Evolutionary conservation across 2,329 filamentous ascomycete genomes (phyloP).

Genomic region (Phyllosticta capitalensis): DNA sequence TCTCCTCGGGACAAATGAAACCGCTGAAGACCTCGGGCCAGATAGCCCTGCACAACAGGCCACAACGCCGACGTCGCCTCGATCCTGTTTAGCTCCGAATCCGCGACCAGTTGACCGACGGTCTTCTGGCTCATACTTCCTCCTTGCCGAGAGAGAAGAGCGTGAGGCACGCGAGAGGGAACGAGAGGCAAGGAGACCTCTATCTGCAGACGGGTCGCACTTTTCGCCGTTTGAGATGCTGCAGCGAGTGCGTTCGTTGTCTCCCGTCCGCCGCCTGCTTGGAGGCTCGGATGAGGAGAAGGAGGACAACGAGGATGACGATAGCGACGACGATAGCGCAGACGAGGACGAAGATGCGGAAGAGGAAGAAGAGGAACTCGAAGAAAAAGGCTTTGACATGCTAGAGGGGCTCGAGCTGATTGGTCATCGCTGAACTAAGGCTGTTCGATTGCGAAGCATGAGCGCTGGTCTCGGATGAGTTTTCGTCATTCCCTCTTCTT

Average conservation of each 20-base stretch:
- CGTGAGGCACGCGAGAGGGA: conserved; percentile 14
- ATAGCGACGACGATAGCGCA: conserved; percentile 25
- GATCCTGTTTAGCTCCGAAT: not conserved
- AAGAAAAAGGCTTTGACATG: conserved; percentile 15
- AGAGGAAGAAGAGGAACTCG: conserved; percentile 19
- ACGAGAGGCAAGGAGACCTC: not conserved
- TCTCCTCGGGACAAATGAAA: conserved; percentile 31
- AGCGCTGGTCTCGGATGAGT: too few species aligned
- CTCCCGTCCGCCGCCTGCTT: conserved; percentile 38
- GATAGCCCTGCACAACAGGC: not conserved
- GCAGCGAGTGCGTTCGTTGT: conserved; percentile 35
- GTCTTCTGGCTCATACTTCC: conserved; percentile 14
- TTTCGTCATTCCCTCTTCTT: too few species aligned
- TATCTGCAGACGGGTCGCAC: conserved; percentile 23
- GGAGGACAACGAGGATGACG: conserved; percentile 22
- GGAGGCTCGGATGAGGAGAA: conserved; percentile 20
- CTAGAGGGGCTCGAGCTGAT: conserved; percentile 23
- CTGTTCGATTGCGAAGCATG: too few species aligned
- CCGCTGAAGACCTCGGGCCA: conserved; percentile 17
- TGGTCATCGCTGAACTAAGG: conserved; percentile 23
- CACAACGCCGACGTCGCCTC: not conserved
- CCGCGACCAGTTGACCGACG: not conserved
- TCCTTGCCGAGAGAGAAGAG: conserved; percentile 13
- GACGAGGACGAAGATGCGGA: conserved; percentile 24
- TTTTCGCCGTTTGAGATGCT: conserved; percentile 39